phyloP scores from a whole-genome alignment of 768 basidiomycete genomes.

The Suillus alpinus region DNA sequence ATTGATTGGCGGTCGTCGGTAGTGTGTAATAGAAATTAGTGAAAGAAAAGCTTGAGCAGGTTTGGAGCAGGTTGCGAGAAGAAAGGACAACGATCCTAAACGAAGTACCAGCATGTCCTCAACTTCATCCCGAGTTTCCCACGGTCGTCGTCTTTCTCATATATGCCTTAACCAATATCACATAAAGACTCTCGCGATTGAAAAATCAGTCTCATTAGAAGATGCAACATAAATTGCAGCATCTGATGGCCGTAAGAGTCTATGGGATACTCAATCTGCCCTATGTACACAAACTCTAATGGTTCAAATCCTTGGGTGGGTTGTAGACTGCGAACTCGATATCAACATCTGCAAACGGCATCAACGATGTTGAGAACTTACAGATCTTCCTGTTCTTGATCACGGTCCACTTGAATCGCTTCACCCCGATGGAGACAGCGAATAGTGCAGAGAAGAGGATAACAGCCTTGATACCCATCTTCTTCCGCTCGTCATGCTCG shows the following conservation, averaged over 20 bases:
- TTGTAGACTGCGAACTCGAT: constrained; percentile 32
- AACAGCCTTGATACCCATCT: constrained; percentile 92
- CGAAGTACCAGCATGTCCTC: not conserved
- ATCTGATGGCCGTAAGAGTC: constrained; percentile 26
- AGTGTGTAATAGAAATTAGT: constrained; percentile 5
- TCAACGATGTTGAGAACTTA: constrained; percentile 38
- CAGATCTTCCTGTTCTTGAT: constrained; percentile 94
- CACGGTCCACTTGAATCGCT: constrained; percentile 91
- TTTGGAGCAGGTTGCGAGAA: not conserved
- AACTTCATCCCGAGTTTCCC: constrained; percentile 14
- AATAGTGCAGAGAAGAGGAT: constrained; percentile 88
- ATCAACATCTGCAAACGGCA: constrained; percentile 10
- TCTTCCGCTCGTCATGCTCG: constrained; percentile 97
- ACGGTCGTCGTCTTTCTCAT: constrained; percentile 11
- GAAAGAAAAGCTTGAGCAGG: constrained; percentile 1
- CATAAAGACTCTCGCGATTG: not conserved
- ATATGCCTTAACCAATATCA: not conserved
- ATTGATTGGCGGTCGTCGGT: not conserved
- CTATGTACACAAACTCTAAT: constrained; percentile 22
- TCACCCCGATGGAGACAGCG: constrained; percentile 80
- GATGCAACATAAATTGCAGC: constrained; percentile 15
- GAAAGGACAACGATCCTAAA: not conserved
- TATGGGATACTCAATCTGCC: constrained; percentile 11
- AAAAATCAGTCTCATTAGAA: constrained; percentile 20
- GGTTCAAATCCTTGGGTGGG: constrained; percentile 33